A percentile compares a stretch with the other conserved stretches of the same genome.
phyloP scores from a whole-genome alignment of 768 basidiomycete genomes.

The Rhizopogon roseolus region DNA sequence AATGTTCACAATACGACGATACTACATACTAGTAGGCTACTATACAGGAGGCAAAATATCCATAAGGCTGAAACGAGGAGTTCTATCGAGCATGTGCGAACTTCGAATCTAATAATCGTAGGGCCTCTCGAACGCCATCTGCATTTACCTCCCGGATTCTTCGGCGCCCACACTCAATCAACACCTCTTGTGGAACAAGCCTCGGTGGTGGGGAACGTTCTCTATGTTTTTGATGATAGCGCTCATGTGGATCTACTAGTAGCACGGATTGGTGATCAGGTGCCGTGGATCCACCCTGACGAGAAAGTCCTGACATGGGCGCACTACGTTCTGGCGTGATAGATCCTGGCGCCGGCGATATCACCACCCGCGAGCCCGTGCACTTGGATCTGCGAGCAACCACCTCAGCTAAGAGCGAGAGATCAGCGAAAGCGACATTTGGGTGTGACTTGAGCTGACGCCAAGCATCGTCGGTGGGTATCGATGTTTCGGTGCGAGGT shows the following conservation, averaged over 20 bases:
- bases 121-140: constrained; percentile 70
- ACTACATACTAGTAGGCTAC: not conserved
- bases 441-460: constrained; percentile 83
- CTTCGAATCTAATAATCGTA: constrained; percentile 68
- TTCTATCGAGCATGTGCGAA: constrained; percentile 36
- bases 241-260: constrained; percentile 51
- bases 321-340: constrained; percentile 40
- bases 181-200: constrained; percentile 57
- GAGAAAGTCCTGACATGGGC: constrained; percentile 4
- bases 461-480: constrained; percentile 83
- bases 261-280: constrained; percentile 35
- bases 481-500: constrained; percentile 39
- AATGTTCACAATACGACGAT: not conserved
- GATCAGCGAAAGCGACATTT: constrained; percentile 80
- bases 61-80: not conserved
- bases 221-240: constrained; percentile 42
- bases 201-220: constrained; percentile 40
- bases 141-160: constrained; percentile 62
- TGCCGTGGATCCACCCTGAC: constrained; percentile 5
- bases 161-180: constrained; percentile 59
- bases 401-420: constrained; percentile 82
- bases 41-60: constrained; percentile 5
- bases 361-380: constrained; percentile 60
- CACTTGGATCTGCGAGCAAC: constrained; percentile 81
- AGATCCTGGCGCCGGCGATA: constrained; percentile 49